phyloP scores from a whole-genome alignment of 2,329 filamentous ascomycete genomes.

The Clonostachys sp. region DNA sequence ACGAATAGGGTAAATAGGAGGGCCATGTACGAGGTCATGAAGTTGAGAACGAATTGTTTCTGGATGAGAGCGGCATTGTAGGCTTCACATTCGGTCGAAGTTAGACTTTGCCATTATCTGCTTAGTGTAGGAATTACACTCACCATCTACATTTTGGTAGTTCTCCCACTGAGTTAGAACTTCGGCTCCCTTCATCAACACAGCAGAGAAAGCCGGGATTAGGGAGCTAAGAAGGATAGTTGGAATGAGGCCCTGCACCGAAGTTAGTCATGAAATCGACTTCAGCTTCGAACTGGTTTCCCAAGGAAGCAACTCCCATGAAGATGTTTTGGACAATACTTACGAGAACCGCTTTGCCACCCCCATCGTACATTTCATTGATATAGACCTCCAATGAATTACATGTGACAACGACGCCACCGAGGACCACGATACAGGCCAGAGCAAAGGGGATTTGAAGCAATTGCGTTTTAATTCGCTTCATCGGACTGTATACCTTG shows the following conservation, averaged over 20 bases:
- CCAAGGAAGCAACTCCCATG: neutral
- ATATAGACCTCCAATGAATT: slow-evolving; percentile 96
- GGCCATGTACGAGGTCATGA: slow-evolving; percentile 91
- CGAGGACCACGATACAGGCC: slow-evolving; percentile 66
- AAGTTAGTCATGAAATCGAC: slow-evolving; percentile 4
- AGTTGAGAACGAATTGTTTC: slow-evolving; percentile 94
- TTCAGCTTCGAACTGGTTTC: too few relatives aligned
- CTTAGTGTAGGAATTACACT: slow-evolving; percentile 2
- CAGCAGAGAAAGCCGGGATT: slow-evolving; percentile 71
- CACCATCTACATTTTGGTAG: slow-evolving; percentile 77
- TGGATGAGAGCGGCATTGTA: slow-evolving; percentile 81
- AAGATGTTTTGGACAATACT: slow-evolving; percentile 17
- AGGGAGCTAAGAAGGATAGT: slow-evolving; percentile 81
- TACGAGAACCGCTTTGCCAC: slow-evolving; percentile 80
- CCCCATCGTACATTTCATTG: slow-evolving; percentile 86
- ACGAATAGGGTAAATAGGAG: slow-evolving; percentile 92
- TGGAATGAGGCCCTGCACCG: slow-evolving; percentile 71
- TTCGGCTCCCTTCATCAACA: slow-evolving; percentile 74
- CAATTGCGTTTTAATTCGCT: slow-evolving; percentile 71
- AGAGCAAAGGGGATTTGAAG: slow-evolving; percentile 83
- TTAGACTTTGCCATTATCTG: neutral
- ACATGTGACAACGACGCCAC: slow-evolving; percentile 76
- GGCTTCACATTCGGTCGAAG: slow-evolving; percentile 30
- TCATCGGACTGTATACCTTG: slow-evolving; percentile 70
- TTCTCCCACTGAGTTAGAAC: slow-evolving; percentile 82